These are phyloP conservation scores for Kluyveromyces sp. DNA, from an alignment of 1,139 yeast species.

Conservation along the genomic window DNA sequence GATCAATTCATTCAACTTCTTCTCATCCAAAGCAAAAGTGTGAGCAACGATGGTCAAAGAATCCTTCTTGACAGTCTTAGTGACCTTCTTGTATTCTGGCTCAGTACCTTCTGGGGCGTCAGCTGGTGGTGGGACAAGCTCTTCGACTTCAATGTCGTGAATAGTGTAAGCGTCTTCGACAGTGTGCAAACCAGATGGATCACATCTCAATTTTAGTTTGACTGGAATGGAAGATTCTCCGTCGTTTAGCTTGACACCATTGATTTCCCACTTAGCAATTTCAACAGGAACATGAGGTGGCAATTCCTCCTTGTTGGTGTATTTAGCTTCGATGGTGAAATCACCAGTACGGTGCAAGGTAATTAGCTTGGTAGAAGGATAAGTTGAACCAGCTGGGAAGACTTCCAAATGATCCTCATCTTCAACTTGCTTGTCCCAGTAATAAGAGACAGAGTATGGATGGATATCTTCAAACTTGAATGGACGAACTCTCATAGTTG, in stretches of 20 bases:
- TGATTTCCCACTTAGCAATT: slow-evolving; percentile 78
- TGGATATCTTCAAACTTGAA: slow-evolving; percentile 96
- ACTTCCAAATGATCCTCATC: slow-evolving; percentile 88
- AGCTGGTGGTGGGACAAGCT: slow-evolving; percentile 54
- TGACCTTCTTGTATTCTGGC: slow-evolving; percentile 85
- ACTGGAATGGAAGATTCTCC: slow-evolving; percentile 77
- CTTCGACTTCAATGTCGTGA: slow-evolving; percentile 85
- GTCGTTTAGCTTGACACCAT: slow-evolving; percentile 74
- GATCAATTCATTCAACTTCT: slow-evolving; percentile 49
- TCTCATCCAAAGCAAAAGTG: slow-evolving; percentile 60
- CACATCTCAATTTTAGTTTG: slow-evolving; percentile 92
- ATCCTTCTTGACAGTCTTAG: slow-evolving; percentile 89
- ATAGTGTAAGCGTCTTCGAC: slow-evolving; percentile 93
- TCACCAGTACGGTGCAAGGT: slow-evolving; percentile 89
- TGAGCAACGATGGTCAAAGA: slow-evolving; percentile 54
- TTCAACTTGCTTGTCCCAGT: slow-evolving; percentile 91
- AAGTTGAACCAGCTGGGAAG: slow-evolving; percentile 86
- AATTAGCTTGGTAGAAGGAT: slow-evolving; percentile 93
- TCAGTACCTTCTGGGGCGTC: slow-evolving; percentile 60
- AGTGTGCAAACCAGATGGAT: slow-evolving; percentile 92
- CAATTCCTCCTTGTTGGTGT: slow-evolving; percentile 66
- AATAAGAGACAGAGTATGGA: slow-evolving; percentile 86
- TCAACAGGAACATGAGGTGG: slow-evolving; percentile 60
- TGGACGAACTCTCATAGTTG: slow-evolving; percentile 97
- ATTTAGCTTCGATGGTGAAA: slow-evolving; percentile 79